Base-by-base conservation (phyloP, 106 monocot species). In the Chionographis japonica region DNA sequence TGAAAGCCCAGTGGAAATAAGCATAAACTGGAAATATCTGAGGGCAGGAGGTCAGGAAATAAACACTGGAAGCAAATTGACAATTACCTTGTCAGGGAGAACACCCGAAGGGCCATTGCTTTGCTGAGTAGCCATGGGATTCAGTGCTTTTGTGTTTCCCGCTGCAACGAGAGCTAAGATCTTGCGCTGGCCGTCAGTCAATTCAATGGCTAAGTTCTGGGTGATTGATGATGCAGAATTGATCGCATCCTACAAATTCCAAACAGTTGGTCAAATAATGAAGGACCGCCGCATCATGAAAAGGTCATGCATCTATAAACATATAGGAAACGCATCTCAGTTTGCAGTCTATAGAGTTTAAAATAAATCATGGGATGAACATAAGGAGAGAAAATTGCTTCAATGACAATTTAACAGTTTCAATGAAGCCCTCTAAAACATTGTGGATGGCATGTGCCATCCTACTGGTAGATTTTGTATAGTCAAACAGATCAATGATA, bases 151-250 rank as follows among this genome's bases (percentile, higher is more conserved):
- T 2, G 81, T 46, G 77, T 72, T 89, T 75, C 85, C 83, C 12
- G 85, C 35, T 12, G 85, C 57, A 58, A 74, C 66, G 50, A 89
- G 63, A 38, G 81, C 74, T 72, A 97, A 80, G n/a, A 92, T 40
- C 67, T 92, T 84, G 6, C 67, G 77, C 68, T 89, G 95, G 40
- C 92, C 80, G 56, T 92, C 89, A 66, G 77, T 71, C 59, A 97
- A 68, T 66, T 97, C 95, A 67, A 42, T 79, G 18, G 74, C 68
- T 17, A 95, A 68, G 62, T 71, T 86, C 54, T 92, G 85, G 6
- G 84, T 92, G 27, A 95, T 80, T 50, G 84, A 70, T 68, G 86
- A 84, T 52, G 85, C 88, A 53, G 88, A 95, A 72, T 69, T 86
- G 37, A 95, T 78, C 43, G 91, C 76, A 40, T 92, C 95, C 95